phyloP scores from a whole-genome alignment of 208 protist species.

The Jaenimonas drosophilae region DNA sequence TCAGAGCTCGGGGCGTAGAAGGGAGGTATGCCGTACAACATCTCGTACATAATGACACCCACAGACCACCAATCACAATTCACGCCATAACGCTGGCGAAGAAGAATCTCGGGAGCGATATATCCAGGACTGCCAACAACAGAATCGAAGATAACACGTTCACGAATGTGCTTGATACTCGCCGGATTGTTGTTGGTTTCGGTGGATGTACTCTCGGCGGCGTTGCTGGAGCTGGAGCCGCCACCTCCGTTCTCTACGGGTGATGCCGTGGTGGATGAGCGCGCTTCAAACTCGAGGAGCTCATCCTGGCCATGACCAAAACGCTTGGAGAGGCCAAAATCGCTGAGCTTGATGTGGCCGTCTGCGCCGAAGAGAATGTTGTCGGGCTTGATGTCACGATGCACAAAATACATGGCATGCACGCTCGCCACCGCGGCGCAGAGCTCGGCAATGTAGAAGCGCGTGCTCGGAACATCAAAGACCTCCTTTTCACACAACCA shows the following conservation, averaged over 20 bases:
- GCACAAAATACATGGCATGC: constrained; percentile 87
- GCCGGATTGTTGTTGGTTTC: background rate
- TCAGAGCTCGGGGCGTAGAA: constrained; percentile 91
- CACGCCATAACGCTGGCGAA: constrained; percentile 89
- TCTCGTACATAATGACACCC: constrained; percentile 97
- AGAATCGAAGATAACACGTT: constrained; percentile 79
- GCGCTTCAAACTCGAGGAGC: constrained; percentile 54
- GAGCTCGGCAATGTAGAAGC: constrained; percentile 91
- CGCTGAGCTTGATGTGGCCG: constrained; percentile 97
- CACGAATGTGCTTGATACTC: constrained; percentile 6
- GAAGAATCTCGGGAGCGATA: constrained; percentile 95
- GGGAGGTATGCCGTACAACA: constrained; percentile 94
- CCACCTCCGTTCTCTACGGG: no score
- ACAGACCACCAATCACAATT: constrained; percentile 98
- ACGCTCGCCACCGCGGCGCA: constrained; percentile 84
- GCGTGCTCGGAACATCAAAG: constrained; percentile 77
- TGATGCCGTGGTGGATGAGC: no score
- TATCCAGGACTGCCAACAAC: constrained; percentile 96
- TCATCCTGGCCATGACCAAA: constrained; percentile 58
- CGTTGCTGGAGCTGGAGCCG: no score
- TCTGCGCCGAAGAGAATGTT: constrained; percentile 95
- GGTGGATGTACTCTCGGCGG: no score
- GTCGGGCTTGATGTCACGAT: constrained; percentile 97
- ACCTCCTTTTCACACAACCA: constrained; percentile 85
- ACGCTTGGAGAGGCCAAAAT: constrained; percentile 95